Evolutionary conservation across 345 rosid genomes (phyloP).

Genomic region (Nephelium lappaceum): DNA sequence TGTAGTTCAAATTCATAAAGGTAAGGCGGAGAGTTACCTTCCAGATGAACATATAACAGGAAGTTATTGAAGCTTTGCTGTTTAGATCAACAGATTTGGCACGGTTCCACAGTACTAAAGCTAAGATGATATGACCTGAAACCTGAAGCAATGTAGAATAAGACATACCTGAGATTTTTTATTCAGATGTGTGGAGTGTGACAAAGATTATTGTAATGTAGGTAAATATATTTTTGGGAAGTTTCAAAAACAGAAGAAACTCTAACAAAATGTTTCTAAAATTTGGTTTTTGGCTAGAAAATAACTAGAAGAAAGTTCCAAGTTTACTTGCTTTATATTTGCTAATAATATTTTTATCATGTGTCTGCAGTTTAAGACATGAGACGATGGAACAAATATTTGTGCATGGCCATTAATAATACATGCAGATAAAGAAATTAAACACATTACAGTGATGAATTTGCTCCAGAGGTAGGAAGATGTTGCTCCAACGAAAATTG

Average conservation of each 20-base stretch:
- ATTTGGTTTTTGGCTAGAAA: too few relatives aligned
- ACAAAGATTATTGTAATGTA: too few relatives aligned
- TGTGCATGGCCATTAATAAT: neutral
- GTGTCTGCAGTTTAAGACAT: too few relatives aligned
- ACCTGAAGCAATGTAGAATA: slow-evolving; percentile 43
- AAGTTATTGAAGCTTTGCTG: slow-evolving; percentile 79
- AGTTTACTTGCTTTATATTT: too few relatives aligned
- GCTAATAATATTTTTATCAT: too few relatives aligned
- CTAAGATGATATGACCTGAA: slow-evolving; percentile 70
- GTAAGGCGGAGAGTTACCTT: slow-evolving; percentile 52
- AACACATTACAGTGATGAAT: slow-evolving; percentile 62
- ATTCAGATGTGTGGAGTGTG: neutral
- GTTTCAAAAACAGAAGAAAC: too few relatives aligned
- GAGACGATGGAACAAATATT: neutral
- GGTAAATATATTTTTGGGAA: too few relatives aligned
- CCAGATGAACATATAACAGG: slow-evolving; percentile 97
- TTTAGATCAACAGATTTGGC: slow-evolving; percentile 75
- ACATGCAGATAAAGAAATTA: neutral
- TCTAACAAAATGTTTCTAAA: too few relatives aligned
- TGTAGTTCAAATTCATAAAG: neutral
- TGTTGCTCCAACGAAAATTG: slow-evolving; percentile 72
- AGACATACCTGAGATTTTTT: neutral
- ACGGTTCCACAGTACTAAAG: slow-evolving; percentile 61
- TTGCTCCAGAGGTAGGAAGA: slow-evolving; percentile 85
- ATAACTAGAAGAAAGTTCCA: too few relatives aligned